phyloP scores from a whole-genome alignment of 2,329 filamentous ascomycete species.

The Zymoseptoria ardabiliae region DNA sequence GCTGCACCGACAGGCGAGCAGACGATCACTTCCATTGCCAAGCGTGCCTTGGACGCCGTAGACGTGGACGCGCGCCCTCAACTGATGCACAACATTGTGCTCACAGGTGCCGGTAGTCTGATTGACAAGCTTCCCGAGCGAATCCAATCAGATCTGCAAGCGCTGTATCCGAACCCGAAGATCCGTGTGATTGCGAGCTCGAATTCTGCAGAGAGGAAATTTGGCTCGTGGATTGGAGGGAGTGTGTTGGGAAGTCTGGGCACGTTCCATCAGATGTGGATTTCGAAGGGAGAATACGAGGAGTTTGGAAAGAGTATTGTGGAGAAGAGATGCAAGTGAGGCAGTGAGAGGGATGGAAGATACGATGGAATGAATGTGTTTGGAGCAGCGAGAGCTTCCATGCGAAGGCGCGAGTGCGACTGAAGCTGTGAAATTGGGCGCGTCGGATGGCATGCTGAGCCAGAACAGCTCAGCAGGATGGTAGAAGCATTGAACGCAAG shows the following conservation, averaged over 20 bases:
- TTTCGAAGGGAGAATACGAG: conserved; percentile 93
- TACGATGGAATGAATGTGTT: background rate
- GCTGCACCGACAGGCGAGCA: conserved; percentile 54
- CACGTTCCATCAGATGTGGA: conserved; percentile 99
- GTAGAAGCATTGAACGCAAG: background rate
- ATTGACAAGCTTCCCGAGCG: conserved; percentile 89
- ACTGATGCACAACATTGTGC: conserved; percentile 80
- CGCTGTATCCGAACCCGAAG: conserved; percentile 74
- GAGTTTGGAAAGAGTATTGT: conserved; percentile 87
- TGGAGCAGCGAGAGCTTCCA: background rate
- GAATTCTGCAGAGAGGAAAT: conserved; percentile 79
- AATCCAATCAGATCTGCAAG: conserved; percentile 72
- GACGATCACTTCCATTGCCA: conserved; percentile 77
- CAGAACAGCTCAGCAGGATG: background rate
- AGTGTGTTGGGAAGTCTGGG: conserved; percentile 92
- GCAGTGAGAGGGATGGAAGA: background rate
- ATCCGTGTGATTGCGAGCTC: conserved; percentile 85
- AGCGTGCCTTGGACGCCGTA: conserved; percentile 66
- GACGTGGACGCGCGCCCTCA: conserved; percentile 83
- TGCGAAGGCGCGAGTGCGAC: background rate
- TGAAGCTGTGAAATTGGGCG: background rate
- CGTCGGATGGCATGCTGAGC: background rate
- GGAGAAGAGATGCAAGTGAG: conserved; percentile 91
- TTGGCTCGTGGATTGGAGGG: conserved; percentile 91
- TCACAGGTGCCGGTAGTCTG: conserved; percentile 81